A percentile compares a stretch with the other conserved stretches of the same genome.
Conservation (phyloP, 495 filamentous ascomycete species). For the Neurospora sp. region DNA sequence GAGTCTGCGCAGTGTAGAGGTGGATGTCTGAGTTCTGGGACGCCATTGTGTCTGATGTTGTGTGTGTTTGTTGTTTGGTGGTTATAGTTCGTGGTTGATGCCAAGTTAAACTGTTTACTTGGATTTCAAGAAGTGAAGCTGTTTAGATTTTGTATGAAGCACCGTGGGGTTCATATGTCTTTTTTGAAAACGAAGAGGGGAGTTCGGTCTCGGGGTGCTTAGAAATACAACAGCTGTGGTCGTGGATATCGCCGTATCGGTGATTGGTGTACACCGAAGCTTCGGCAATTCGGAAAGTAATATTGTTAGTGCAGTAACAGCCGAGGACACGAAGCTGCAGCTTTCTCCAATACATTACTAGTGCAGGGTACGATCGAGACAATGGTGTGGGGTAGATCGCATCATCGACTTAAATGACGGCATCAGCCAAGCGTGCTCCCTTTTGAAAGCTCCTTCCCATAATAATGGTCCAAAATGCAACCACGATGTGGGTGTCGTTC, state of each 20-base stretch:
- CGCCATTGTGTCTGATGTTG: slow-evolving; percentile 9
- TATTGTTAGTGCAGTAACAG: background rate
- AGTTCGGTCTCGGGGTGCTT: background rate
- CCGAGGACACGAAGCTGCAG: background rate
- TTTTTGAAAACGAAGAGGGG: background rate
- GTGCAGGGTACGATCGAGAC: background rate
- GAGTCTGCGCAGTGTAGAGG: slow-evolving; percentile 51
- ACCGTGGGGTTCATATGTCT: background rate
- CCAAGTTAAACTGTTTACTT: slow-evolving; percentile 3
- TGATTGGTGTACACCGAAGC: background rate
- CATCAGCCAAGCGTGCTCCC: background rate
- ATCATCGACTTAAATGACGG: background rate
- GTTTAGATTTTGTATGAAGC: background rate
- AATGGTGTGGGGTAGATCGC: background rate
- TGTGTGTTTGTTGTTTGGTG: background rate
- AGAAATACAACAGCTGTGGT: background rate
- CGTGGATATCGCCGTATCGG: background rate
- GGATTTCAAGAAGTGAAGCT: background rate
- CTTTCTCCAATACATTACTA: background rate
- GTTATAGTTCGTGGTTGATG: background rate
- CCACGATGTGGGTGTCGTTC: background rate
- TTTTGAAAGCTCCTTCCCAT: background rate
- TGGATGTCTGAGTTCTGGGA: slow-evolving; percentile 27
- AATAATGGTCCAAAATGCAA: background rate
- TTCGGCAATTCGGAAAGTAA: background rate